Evolutionary conservation across 2,329 filamentous ascomycete genomes (phyloP).

Genomic region (Waltergamsia citrina): DNA sequence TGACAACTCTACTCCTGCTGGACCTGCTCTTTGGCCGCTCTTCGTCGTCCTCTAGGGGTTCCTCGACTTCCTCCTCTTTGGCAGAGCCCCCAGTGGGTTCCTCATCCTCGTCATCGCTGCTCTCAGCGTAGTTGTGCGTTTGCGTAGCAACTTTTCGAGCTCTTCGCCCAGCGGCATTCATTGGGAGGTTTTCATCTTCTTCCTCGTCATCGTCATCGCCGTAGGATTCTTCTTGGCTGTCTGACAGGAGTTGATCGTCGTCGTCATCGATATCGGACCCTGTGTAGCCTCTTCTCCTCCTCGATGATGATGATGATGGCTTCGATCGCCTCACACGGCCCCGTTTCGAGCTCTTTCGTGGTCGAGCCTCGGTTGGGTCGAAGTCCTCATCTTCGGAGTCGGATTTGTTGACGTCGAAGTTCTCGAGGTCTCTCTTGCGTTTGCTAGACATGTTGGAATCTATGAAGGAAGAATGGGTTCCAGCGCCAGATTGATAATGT

Average conservation of each 20-base stretch:
- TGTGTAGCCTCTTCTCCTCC: constrained; percentile 34
- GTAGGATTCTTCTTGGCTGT: constrained; percentile 42
- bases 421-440: constrained; percentile 47
- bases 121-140: constrained; percentile 36
- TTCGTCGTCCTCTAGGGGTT: constrained; percentile 15
- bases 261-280: constrained; percentile 57
- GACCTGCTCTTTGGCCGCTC: constrained; percentile 16
- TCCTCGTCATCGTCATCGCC: constrained; percentile 32
- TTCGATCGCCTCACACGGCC: constrained; percentile 24
- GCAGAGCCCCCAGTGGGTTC: constrained; percentile 10
- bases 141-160: constrained; percentile 37
- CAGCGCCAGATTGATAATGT: no score
- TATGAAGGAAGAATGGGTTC: no score
- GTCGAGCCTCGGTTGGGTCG: constrained; percentile 38
- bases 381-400: constrained; percentile 60
- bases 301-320: no score
- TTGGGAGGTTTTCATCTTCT: constrained; percentile 28
- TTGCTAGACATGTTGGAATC: constrained; percentile 32
- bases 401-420: constrained; percentile 58
- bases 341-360: constrained; percentile 31
- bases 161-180: constrained; percentile 37
- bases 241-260: constrained; percentile 44
- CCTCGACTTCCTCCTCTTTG: constrained; percentile 9
- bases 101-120: constrained; percentile 28
- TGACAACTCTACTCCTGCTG: constrained; percentile 29